Evolutionary conservation across 257 asterid species (phyloP).

Genomic region (Ehretia macrophylla): DNA sequence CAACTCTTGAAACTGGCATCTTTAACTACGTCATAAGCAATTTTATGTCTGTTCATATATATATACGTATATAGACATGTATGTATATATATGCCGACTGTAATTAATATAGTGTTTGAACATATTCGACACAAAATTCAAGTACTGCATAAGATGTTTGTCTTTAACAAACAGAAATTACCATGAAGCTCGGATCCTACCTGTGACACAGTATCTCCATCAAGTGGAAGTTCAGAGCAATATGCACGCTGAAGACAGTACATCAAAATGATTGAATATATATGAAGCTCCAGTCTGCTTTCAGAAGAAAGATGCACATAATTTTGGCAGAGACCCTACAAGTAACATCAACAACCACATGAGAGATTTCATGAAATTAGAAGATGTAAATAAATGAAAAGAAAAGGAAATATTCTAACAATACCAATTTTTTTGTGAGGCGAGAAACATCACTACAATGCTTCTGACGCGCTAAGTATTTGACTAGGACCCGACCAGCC

Average conservation of each 20-base stretch:
- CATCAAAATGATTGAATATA: constrained; percentile 66
- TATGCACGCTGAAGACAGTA: constrained; percentile 60
- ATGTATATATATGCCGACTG: too few species aligned
- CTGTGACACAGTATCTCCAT: constrained; percentile 51
- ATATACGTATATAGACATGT: too few species aligned
- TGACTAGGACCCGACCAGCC: constrained; percentile 85
- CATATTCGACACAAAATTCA: too few species aligned
- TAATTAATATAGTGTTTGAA: too few species aligned
- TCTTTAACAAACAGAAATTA: neutral
- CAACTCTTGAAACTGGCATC: too few species aligned
- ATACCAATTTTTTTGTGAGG: constrained; percentile 46
- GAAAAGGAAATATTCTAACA: constrained; percentile 3
- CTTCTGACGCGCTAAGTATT: constrained; percentile 40
- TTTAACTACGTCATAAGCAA: too few species aligned
- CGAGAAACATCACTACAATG: constrained; percentile 27
- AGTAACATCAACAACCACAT: constrained; percentile 26
- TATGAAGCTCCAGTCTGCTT: constrained; percentile 69
- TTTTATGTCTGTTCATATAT: too few species aligned
- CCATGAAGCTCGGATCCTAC: constrained; percentile 28
- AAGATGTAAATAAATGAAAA: constrained; percentile 7
- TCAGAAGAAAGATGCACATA: constrained; percentile 61
- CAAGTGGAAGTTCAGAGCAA: constrained; percentile 47
- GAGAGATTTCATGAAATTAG: constrained; percentile 9
- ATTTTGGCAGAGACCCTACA: constrained; percentile 85
- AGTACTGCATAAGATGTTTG: neutral